phyloP scores from a whole-genome alignment of 495 filamentous ascomycete species.

The Paragyromitra xinjiangensis region DNA sequence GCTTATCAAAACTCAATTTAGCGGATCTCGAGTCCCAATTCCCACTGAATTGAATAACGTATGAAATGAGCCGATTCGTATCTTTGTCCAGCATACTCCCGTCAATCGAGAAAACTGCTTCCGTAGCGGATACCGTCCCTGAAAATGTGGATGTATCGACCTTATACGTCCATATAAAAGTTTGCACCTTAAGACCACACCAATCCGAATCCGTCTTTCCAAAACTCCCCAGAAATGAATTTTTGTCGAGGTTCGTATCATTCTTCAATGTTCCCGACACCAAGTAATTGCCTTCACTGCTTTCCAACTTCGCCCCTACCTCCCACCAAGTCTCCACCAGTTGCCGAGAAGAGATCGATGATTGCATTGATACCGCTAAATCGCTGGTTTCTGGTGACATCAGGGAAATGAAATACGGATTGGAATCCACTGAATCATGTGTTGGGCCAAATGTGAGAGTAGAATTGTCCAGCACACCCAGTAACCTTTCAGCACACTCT shows the following conservation, averaged over 20 bases:
- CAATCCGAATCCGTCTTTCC: slow-evolving; percentile 10
- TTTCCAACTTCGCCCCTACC: slow-evolving; percentile 11
- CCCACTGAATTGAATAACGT: slow-evolving; percentile 36
- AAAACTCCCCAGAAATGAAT: slow-evolving; percentile 29
- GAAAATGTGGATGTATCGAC: slow-evolving; percentile 33
- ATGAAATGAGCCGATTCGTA: slow-evolving; percentile 34
- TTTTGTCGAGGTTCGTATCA: slow-evolving; percentile 30
- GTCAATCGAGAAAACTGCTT: slow-evolving; percentile 32
- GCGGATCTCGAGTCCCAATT: slow-evolving; percentile 36
- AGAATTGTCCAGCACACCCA: slow-evolving; percentile 28
- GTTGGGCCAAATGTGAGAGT: slow-evolving; percentile 40
- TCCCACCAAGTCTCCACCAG: slow-evolving; percentile 39
- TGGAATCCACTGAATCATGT: slow-evolving; percentile 31
- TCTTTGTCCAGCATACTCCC: slow-evolving; percentile 26
- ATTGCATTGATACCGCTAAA: slow-evolving; percentile 36
- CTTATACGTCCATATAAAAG: slow-evolving; percentile 33
- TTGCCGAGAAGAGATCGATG: slow-evolving; percentile 32
- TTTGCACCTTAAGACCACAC: slow-evolving; percentile 20
- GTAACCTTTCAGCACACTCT: slow-evolving; percentile 41
- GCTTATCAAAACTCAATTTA: slow-evolving; percentile 3
- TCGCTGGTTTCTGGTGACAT: slow-evolving; percentile 21
- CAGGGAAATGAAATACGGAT: slow-evolving; percentile 46
- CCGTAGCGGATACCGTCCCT: slow-evolving; percentile 23
- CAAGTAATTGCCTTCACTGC: slow-evolving; percentile 14
- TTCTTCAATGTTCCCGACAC: slow-evolving; percentile 35